Evolutionary conservation across 1,284 basidiomycete species (phyloP).

Genomic region (Naganishia albida): DNA sequence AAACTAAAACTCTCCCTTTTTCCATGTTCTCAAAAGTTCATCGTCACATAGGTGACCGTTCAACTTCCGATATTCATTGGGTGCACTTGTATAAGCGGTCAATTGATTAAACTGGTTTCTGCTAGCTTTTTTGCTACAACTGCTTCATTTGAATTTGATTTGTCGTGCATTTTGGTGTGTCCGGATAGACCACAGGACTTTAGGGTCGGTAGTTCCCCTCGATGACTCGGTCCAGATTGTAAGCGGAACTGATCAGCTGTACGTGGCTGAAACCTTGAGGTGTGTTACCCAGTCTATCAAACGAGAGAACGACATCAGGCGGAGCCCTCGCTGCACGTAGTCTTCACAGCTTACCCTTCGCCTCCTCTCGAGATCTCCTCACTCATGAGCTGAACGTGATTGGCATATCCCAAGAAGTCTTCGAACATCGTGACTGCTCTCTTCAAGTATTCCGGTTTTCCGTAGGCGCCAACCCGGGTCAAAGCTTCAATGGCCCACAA

Average conservation of each 20-base stretch:
- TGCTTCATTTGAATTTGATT: background rate
- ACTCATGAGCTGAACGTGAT: constrained; percentile 80
- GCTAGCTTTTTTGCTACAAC: background rate
- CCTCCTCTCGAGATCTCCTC: constrained; percentile 61
- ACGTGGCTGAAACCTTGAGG: constrained; percentile 54
- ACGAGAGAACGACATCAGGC: constrained; percentile 21
- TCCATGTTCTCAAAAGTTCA: too few species aligned
- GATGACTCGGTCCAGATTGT: constrained; percentile 49
- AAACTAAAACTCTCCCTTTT: too few species aligned
- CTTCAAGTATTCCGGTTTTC: constrained; percentile 63
- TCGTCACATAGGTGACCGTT: too few species aligned
- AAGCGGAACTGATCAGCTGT: constrained; percentile 44
- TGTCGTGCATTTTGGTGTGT: background rate
- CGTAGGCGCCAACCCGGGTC: constrained; percentile 76
- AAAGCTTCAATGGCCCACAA: constrained; percentile 78
- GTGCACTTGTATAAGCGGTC: background rate
- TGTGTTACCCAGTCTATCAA: constrained; percentile 41
- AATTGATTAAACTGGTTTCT: background rate
- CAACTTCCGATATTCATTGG: too few species aligned
- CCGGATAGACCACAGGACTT: background rate
- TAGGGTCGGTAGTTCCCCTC: constrained; percentile 27
- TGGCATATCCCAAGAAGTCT: constrained; percentile 52
- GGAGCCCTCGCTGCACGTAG: background rate
- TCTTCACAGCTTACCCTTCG: constrained; percentile 46
- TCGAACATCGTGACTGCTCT: constrained; percentile 66